These are phyloP conservation scores for Xylaria sp. DNA, from an alignment of 2,329 filamentous ascomycete genomes.

Conservation along the genomic window DNA sequence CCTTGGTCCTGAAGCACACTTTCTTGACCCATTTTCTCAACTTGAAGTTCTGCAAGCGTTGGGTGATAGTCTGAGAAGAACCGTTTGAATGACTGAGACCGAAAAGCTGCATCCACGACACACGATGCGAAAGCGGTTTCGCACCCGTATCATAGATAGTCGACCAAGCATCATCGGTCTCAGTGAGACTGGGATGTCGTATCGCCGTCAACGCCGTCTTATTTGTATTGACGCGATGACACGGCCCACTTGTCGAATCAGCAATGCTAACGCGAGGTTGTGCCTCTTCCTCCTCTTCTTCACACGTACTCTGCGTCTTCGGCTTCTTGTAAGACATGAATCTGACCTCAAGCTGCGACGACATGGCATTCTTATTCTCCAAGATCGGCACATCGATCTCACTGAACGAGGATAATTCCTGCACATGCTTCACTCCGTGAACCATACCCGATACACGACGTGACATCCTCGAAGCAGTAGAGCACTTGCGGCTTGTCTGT, in stretches of 20 bases:
- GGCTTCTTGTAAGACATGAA: constrained; percentile 14
- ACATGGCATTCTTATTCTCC: constrained; percentile 16
- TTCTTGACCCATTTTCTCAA: constrained; percentile 24
- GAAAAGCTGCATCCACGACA: constrained; percentile 14
- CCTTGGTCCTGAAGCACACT: constrained; percentile 22
- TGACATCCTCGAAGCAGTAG: neutral
- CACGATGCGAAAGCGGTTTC: neutral
- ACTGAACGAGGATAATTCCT: constrained; percentile 7
- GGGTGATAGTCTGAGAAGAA: constrained; percentile 13
- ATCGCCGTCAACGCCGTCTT: constrained; percentile 5
- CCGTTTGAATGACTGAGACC: constrained; percentile 3
- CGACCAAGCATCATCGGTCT: constrained; percentile 13
- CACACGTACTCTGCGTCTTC: constrained; percentile 9
- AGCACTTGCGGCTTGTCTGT: neutral
- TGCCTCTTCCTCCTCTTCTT: constrained; percentile 8
- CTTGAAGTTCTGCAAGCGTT: constrained; percentile 23
- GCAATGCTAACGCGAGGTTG: constrained; percentile 9
- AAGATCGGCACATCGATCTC: constrained; percentile 11
- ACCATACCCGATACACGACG: neutral
- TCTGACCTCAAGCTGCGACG: constrained; percentile 20
- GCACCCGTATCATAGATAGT: constrained; percentile 2
- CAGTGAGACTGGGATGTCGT: constrained; percentile 4
- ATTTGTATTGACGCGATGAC: constrained; percentile 15
- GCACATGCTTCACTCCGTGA: neutral
- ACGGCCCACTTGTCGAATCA: constrained; percentile 16